Evolutionary conservation across 805 yeast species (phyloP).

Genomic region (Lachancea waltii): DNA sequence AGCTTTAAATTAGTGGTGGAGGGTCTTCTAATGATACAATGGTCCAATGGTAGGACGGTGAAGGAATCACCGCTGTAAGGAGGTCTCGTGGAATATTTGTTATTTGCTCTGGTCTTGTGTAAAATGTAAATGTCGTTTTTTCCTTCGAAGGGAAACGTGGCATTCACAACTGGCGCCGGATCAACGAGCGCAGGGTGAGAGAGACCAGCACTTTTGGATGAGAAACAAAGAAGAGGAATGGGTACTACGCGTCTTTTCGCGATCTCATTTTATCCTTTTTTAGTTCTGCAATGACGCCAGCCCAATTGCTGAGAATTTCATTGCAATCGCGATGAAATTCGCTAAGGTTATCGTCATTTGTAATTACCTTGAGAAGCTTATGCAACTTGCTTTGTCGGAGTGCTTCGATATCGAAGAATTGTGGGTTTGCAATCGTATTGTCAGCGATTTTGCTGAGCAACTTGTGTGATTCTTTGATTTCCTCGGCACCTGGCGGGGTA

Average conservation of each 20-base stretch:
- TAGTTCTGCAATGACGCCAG: conserved; percentile 17
- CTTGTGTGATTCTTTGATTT: conserved; percentile 24
- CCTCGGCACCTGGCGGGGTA: conserved; percentile 22
- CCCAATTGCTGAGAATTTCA: conserved; percentile 23
- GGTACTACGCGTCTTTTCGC: neutral
- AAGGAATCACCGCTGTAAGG: too few relatives aligned
- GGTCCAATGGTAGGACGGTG: too few relatives aligned
- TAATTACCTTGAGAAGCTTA: conserved; percentile 28
- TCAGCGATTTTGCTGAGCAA: conserved; percentile 23
- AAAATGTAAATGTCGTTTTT: too few relatives aligned
- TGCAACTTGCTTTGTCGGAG: conserved; percentile 27
- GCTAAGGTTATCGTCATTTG: conserved; percentile 20
- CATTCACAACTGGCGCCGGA: too few relatives aligned
- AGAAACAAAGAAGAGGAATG: too few relatives aligned
- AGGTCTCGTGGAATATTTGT: too few relatives aligned
- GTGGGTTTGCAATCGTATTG: conserved; percentile 22
- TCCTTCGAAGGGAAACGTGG: too few relatives aligned
- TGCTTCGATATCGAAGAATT: conserved; percentile 29
- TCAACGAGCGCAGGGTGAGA: too few relatives aligned
- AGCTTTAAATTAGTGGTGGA: too few relatives aligned
- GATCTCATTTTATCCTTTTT: conserved; percentile 22
- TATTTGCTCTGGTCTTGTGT: too few relatives aligned
- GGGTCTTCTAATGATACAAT: too few relatives aligned
- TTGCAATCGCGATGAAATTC: conserved; percentile 29
- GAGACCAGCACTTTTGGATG: too few relatives aligned